A percentile compares a stretch with the other conserved stretches of the same genome.
Evolutionary conservation across 2,329 filamentous ascomycete genomes (phyloP).

Genomic region (Alternaria rosae): DNA sequence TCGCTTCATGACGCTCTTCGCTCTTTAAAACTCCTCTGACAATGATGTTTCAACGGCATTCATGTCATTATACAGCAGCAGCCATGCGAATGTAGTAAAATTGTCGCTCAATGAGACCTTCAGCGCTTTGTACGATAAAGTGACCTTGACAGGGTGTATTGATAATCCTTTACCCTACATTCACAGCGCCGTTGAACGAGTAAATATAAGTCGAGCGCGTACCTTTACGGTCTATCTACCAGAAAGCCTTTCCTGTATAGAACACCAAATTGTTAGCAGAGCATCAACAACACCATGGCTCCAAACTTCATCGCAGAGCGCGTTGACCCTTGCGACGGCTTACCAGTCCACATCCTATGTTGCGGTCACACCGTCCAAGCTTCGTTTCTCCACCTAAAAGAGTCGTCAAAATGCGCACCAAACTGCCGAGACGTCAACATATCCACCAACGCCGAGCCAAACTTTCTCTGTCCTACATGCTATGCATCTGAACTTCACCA

Average conservation of each 20-base stretch:
- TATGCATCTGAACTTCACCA: background rate
- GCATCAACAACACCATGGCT: background rate
- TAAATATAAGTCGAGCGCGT: background rate
- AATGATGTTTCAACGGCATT: background rate
- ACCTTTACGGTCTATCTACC: background rate
- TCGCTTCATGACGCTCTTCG: background rate
- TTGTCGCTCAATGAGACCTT: background rate
- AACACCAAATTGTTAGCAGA: background rate
- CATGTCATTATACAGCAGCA: background rate
- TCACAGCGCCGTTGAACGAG: background rate
- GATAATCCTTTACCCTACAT: background rate
- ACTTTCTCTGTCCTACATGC: conserved; percentile 5
- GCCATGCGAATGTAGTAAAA: background rate
- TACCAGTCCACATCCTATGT: background rate
- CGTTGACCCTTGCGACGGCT: background rate
- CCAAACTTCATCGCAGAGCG: background rate
- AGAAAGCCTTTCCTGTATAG: background rate
- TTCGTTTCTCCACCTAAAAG: background rate
- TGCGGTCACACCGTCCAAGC: conserved; percentile 2
- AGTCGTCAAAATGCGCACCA: conserved; percentile 4
- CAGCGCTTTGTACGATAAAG: background rate
- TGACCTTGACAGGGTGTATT: background rate
- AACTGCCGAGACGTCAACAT: background rate
- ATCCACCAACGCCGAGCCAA: background rate
- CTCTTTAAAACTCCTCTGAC: background rate